Conservation (phyloP, 148 eudicot species). For the Arctostaphylos glauca region DNA sequence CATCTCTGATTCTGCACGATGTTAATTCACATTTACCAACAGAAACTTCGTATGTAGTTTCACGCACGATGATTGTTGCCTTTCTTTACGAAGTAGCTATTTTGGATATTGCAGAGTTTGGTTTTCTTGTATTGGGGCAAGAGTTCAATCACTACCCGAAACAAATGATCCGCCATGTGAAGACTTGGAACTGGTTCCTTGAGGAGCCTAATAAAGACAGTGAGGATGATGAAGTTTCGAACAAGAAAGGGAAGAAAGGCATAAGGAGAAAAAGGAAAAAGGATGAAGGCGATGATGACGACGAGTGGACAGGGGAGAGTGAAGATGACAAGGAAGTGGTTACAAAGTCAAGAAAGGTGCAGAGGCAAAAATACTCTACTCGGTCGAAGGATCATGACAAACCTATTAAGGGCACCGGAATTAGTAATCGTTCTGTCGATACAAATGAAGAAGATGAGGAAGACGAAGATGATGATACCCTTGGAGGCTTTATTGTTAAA, state of each 20-base stretch:
- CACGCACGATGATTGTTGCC: neutral
- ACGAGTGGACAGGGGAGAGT: conserved; percentile 80
- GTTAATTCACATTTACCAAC: neutral
- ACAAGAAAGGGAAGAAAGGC: conserved; percentile 26
- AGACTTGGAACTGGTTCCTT: conserved; percentile 87
- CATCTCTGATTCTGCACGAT: neutral
- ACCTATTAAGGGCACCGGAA: conserved; percentile 20
- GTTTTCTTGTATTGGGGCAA: conserved; percentile 85
- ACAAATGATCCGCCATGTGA: conserved; percentile 51
- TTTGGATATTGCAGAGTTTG: conserved; percentile 63
- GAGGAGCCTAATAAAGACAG: conserved; percentile 49
- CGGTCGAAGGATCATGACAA: conserved; percentile 56
- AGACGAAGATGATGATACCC: conserved; percentile 62
- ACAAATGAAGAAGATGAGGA: conserved; percentile 37
- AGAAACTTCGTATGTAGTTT: conserved; percentile 5
- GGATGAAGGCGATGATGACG: conserved; percentile 50
- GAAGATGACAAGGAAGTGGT: conserved; percentile 51
- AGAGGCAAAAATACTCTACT: conserved; percentile 52
- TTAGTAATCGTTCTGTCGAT: conserved; percentile 9
- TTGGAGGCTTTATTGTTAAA: conserved; percentile 85
- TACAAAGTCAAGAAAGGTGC: conserved; percentile 42
- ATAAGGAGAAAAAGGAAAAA: conserved; percentile 45
- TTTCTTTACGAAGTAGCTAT: neutral
- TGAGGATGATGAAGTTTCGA: conserved; percentile 48
- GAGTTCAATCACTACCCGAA: conserved; percentile 81